A percentile compares a stretch with the other conserved stretches of the same genome.
Conservation (phyloP, 1,284 basidiomycete species). For the Tylopilus orsonianus region DNA sequence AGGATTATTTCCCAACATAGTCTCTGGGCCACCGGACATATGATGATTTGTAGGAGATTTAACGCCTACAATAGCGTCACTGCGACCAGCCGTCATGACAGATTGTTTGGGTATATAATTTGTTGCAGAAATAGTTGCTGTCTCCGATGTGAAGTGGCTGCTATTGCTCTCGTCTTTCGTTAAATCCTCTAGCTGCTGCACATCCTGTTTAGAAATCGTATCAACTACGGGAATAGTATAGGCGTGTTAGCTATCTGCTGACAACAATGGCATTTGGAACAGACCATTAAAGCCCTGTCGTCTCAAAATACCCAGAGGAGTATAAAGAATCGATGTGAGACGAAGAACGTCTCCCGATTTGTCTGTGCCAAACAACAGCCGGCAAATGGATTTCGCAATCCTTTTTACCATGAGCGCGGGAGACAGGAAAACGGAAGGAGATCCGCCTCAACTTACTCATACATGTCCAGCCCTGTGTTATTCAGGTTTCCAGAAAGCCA, state of each 20-base stretch:
- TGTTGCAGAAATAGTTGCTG: not conserved
- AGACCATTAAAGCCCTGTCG: constrained; percentile 60
- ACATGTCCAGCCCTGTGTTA: constrained; percentile 72
- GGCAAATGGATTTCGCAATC: constrained; percentile 72
- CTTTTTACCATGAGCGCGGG: no score
- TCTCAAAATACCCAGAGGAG: constrained; percentile 78
- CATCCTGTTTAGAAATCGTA: not conserved
- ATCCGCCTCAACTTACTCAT: constrained; percentile 86
- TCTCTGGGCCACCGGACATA: no score
- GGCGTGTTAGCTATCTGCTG: not conserved
- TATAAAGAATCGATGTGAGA: constrained; percentile 88
- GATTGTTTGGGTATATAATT: not conserved
- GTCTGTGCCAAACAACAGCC: constrained; percentile 66
- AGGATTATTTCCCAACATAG: not conserved
- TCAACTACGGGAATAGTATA: not conserved
- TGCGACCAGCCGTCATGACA: not conserved
- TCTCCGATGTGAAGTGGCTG: not conserved
- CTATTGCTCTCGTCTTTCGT: not conserved
- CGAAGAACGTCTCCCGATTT: constrained; percentile 80
- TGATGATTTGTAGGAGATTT: not conserved
- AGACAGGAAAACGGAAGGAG: no score
- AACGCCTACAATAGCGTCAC: not conserved
- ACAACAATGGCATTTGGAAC: not conserved
- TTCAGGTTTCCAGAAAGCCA: not conserved
- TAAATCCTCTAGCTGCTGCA: not conserved